These are phyloP conservation scores for Leucocoprinus sp. DNA, from an alignment of 768 basidiomycete species.

Conservation along the genomic window DNA sequence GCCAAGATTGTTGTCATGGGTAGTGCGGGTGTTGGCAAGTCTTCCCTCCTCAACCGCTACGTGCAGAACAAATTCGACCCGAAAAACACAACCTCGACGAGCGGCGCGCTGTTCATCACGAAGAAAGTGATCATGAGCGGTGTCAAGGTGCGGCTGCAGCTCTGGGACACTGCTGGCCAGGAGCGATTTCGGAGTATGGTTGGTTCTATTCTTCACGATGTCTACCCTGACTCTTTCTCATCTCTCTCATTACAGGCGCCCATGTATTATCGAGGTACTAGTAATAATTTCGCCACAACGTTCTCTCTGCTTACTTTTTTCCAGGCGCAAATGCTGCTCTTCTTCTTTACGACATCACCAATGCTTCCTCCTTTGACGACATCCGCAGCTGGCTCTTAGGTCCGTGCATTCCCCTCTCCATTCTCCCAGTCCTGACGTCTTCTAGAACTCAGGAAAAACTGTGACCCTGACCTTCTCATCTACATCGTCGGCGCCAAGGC, in stretches of 20 bases:
- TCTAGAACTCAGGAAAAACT: slow-evolving; percentile 84
- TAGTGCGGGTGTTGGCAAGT: slow-evolving; percentile 82
- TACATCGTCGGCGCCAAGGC: slow-evolving; percentile 95
- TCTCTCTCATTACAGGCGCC: slow-evolving; percentile 52
- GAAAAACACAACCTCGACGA: slow-evolving; percentile 82
- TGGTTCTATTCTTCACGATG: slow-evolving; percentile 20
- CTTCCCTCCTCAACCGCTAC: slow-evolving; percentile 83
- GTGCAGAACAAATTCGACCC: slow-evolving; percentile 87
- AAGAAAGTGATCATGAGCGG: slow-evolving; percentile 87
- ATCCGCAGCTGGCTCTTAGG: slow-evolving; percentile 90
- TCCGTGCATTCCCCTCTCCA: slow-evolving; percentile 24
- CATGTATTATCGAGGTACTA: slow-evolving; percentile 81
- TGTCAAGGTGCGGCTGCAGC: slow-evolving; percentile 76
- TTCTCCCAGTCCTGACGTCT: slow-evolving; percentile 15
- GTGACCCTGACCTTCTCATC: slow-evolving; percentile 80
- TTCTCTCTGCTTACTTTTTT: slow-evolving; percentile 13
- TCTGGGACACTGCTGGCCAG: slow-evolving; percentile 94
- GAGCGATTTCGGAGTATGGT: slow-evolving; percentile 91
- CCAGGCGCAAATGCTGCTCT: slow-evolving; percentile 88
- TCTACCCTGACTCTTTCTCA: slow-evolving; percentile 14
- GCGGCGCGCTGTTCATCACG: slow-evolving; percentile 89
- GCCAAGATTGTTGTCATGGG: slow-evolving; percentile 96
- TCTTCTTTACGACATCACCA: slow-evolving; percentile 93
- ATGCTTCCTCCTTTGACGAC: slow-evolving; percentile 80
- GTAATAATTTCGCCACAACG: slow-evolving; percentile 11